A percentile compares a stretch with the other conserved stretches of the same genome.
Conservation (phyloP, 2,329 filamentous ascomycete species). For the Colletotrichum graminicola region DNA sequence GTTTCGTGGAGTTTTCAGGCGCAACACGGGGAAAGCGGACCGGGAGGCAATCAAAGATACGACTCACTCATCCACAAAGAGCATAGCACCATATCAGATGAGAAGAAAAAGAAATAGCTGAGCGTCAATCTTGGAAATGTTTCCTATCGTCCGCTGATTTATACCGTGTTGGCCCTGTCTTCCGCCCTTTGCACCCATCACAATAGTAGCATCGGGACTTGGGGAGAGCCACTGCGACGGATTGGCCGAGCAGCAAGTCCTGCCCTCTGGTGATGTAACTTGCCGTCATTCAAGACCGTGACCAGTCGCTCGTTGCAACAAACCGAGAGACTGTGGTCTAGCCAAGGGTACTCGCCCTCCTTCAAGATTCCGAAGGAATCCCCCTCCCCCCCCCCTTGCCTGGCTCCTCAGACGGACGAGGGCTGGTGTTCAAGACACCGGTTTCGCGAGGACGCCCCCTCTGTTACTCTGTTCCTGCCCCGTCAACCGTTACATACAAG, state of each 20-base stretch:
- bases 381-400: too few species aligned
- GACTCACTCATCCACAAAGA: constrained; percentile 7
- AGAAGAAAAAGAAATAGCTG: neutral
- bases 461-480: neutral
- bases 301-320: neutral
- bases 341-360: neutral
- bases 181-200: neutral
- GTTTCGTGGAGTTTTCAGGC: constrained; percentile 3
- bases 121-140: neutral
- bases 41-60: neutral
- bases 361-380: neutral
- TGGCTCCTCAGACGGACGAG: neutral
- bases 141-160: too few species aligned
- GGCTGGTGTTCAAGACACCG: neutral
- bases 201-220: neutral
- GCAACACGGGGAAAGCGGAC: neutral
- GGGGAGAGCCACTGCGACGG: neutral
- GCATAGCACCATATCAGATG: neutral
- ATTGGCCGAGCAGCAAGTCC: neutral
- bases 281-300: neutral
- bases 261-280: neutral
- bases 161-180: neutral
- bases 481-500: neutral
- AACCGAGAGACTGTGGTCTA: neutral
- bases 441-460: neutral